phyloP scores from a whole-genome alignment of 148 eudicot species.

The Bassia scoparia region DNA sequence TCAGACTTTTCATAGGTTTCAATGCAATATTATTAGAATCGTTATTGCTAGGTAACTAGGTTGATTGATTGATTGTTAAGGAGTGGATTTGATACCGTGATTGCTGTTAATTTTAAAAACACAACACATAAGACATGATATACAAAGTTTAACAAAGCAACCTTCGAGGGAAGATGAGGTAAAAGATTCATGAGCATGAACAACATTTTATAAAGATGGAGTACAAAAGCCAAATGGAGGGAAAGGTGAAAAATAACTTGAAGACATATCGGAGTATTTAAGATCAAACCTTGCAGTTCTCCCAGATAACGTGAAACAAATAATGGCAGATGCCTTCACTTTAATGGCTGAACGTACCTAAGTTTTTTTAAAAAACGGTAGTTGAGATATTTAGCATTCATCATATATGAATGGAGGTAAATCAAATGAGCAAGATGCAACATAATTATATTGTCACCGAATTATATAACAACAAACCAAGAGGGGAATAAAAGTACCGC shows the following conservation, averaged over 20 bases:
- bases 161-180: conserved; percentile 25
- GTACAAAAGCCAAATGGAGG: background rate
- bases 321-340: conserved; percentile 86
- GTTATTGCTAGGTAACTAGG: too few relatives aligned
- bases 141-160: background rate
- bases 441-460: background rate
- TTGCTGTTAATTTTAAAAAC: too few relatives aligned
- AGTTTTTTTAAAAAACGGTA: background rate
- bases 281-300: conserved; percentile 77
- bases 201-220: too few relatives aligned
- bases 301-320: conserved; percentile 86
- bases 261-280: background rate
- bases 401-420: background rate
- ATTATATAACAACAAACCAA: background rate
- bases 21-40: too few relatives aligned
- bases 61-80: too few relatives aligned
- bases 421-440: background rate
- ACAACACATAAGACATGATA: too few relatives aligned
- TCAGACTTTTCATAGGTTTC: too few relatives aligned
- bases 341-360: conserved; percentile 87
- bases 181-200: background rate
- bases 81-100: too few relatives aligned
- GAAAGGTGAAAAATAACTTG: background rate
- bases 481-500: conserved; percentile 49
- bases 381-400: background rate